Evolutionary conservation across 2,329 filamentous ascomycete species (phyloP).

Genomic region (Exophiala xenobiotica): DNA sequence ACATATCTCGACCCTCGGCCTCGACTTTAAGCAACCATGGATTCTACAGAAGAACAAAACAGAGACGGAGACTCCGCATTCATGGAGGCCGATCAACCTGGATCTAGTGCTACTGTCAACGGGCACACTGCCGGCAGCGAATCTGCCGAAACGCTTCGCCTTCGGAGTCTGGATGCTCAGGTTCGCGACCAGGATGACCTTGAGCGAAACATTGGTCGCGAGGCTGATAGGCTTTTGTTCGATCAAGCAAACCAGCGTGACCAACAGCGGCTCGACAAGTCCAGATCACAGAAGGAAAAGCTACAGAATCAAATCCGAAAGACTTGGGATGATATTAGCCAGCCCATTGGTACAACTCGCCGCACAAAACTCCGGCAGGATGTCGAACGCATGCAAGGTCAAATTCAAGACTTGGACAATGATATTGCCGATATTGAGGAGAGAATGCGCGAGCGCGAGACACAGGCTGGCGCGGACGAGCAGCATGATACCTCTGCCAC

Average conservation of each 20-base stretch:
- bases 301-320: conserved; percentile 65
- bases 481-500: conserved; percentile 44
- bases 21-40: neutral
- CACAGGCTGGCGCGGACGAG: conserved; percentile 46
- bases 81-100: neutral
- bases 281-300: conserved; percentile 53
- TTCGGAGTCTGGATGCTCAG: conserved; percentile 64
- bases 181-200: conserved; percentile 86
- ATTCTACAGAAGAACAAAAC: neutral
- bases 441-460: conserved; percentile 73
- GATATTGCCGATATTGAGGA: conserved; percentile 79
- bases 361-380: conserved; percentile 34
- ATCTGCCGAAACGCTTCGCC: conserved; percentile 59
- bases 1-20: neutral
- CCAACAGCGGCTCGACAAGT: conserved; percentile 61
- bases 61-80: neutral
- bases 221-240: conserved; percentile 60
- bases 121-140: neutral
- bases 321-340: conserved; percentile 56
- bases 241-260: conserved; percentile 65
- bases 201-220: conserved; percentile 76
- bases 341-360: conserved; percentile 54
- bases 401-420: conserved; percentile 66
- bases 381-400: conserved; percentile 43
- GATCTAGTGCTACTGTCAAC: too few species aligned